Conservation (phyloP, 2,329 filamentous ascomycete species). For the Fusarium tricinctum region DNA sequence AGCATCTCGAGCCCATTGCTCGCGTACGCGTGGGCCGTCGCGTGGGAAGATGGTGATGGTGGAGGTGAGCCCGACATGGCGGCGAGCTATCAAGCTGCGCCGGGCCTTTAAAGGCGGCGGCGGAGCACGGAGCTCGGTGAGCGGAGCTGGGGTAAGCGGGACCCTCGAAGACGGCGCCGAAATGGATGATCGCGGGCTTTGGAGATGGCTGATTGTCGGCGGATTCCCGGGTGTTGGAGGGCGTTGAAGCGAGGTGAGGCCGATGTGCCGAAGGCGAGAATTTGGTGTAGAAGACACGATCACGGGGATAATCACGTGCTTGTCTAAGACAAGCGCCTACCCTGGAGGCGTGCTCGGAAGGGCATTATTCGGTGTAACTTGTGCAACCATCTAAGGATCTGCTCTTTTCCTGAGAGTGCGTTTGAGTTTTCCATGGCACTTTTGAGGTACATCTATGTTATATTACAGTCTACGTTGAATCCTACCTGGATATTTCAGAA, state of each 20-base stretch:
- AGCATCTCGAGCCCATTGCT: conserved; percentile 63
- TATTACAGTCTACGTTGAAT: too few species aligned
- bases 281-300: conserved; percentile 4
- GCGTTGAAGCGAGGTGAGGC: conserved; percentile 59
- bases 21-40: conserved; percentile 60
- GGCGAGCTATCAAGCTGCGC: conserved; percentile 25
- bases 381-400: too few species aligned
- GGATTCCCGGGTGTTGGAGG: conserved; percentile 57
- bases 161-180: conserved; percentile 38
- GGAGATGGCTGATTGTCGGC: conserved; percentile 61
- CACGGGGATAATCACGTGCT: neutral
- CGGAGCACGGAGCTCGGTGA: conserved; percentile 44
- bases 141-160: conserved; percentile 39
- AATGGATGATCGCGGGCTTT: conserved; percentile 38
- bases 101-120: conserved; percentile 39
- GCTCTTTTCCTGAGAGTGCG: too few species aligned
- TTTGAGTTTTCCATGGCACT: too few species aligned
- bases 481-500: accelerated
- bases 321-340: neutral
- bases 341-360: neutral
- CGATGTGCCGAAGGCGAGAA: conserved; percentile 49
- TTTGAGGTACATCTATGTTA: too few species aligned
- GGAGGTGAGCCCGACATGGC: conserved; percentile 50
- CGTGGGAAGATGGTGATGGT: conserved; percentile 46
- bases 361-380: too few species aligned